phyloP scores from a whole-genome alignment of 345 rosid genomes.

The Pelargonium nanum region DNA sequence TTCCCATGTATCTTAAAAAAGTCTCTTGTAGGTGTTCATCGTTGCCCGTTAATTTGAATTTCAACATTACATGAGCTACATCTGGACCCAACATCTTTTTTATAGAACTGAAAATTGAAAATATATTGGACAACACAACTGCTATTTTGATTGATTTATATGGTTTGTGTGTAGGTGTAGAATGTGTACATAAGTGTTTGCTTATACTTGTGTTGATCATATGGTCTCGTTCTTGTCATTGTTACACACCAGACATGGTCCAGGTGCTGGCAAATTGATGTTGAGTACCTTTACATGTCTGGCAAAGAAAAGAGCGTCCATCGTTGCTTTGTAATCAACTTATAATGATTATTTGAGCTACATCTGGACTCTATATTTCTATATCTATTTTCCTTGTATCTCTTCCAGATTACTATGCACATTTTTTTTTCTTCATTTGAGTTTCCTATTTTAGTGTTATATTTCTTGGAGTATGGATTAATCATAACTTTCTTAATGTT shows the following conservation, averaged over 20 bases:
- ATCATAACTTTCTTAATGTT: no score
- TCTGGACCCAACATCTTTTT: constrained; percentile 1
- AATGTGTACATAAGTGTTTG: no score
- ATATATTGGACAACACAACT: no score
- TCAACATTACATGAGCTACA: not conserved
- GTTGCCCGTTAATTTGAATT: not conserved
- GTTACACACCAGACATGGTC: not conserved
- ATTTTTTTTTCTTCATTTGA: no score
- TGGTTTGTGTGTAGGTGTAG: no score
- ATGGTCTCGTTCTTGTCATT: not conserved
- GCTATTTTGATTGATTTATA: no score
- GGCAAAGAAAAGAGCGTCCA: constrained; percentile 8
- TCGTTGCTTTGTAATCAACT: not conserved
- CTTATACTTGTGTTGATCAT: no score
- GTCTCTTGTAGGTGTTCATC: constrained; percentile 1
- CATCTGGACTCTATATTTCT: constrained; percentile 7
- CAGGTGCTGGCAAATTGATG: not conserved
- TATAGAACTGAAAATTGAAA: no score
- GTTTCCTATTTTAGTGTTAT: no score
- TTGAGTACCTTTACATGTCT: constrained; percentile 3
- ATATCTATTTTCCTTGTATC: no score
- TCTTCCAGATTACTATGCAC: no score
- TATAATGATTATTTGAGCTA: constrained; percentile 7
- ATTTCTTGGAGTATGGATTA: no score
- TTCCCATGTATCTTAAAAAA: not conserved